Conservation (phyloP, 306 rosid species). For the Neltuma alba region DNA sequence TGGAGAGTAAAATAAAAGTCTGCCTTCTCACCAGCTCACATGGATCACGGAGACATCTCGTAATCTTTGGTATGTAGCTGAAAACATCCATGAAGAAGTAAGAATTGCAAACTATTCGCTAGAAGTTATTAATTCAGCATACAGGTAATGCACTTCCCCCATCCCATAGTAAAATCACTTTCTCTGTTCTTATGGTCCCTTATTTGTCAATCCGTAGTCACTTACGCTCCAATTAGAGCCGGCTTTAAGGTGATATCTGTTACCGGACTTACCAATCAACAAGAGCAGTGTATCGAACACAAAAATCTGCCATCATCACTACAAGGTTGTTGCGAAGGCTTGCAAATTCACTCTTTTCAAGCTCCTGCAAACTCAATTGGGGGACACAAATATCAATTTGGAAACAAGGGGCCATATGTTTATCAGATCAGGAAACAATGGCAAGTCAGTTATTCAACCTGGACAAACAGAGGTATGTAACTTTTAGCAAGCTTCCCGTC, state of each 20-base stretch:
- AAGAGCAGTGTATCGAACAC: constrained; percentile 93
- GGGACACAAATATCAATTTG: constrained; percentile 14
- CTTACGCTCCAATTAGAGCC: constrained; percentile 2
- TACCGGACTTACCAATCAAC: constrained; percentile 80
- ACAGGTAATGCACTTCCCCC: constrained; percentile 11
- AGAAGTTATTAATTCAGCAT: constrained; percentile 12
- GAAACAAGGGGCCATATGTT: constrained; percentile 10
- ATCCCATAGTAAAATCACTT: constrained; percentile 8
- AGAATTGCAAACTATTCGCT: constrained; percentile 34
- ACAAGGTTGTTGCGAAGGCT: constrained; percentile 92
- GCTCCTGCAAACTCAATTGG: constrained; percentile 58
- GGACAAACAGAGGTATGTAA: constrained; percentile 85
- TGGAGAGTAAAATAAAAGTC: constrained; percentile 85
- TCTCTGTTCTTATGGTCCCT: constrained; percentile 1
- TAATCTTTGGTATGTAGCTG: constrained; percentile 88
- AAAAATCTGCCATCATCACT: constrained; percentile 88
- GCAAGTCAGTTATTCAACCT: constrained; percentile 52
- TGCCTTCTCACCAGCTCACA: constrained; percentile 98
- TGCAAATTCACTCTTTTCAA: constrained; percentile 77
- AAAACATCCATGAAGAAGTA: constrained; percentile 48
- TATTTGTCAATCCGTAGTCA: background rate
- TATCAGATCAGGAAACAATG: constrained; percentile 25
- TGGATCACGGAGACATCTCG: constrained; percentile 88
- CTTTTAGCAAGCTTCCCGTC: constrained; percentile 87
- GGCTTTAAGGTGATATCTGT: constrained; percentile 13